phyloP scores from a whole-genome alignment of 2,329 filamentous ascomycete species.

The Amauroascus niger region DNA sequence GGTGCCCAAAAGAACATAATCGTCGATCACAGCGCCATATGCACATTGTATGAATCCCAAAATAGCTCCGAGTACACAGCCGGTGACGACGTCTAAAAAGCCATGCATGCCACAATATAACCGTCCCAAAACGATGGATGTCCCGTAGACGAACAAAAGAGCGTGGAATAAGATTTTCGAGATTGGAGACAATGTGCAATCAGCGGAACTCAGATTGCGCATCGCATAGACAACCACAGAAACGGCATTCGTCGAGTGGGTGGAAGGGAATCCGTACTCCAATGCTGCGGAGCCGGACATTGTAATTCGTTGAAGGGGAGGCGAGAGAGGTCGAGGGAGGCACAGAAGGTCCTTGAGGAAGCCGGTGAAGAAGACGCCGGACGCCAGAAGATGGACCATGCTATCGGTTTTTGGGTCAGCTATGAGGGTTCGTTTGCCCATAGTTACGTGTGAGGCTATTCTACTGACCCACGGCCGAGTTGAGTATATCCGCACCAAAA shows the following conservation, averaged over 20 bases:
- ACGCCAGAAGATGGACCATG: constrained; percentile 61
- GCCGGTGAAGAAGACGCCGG: constrained; percentile 77
- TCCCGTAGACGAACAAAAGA: constrained; percentile 71
- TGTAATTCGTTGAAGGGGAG: constrained; percentile 84
- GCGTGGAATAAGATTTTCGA: constrained; percentile 55
- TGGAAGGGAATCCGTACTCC: constrained; percentile 95
- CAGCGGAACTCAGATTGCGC: constrained; percentile 56
- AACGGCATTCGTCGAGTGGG: constrained; percentile 92
- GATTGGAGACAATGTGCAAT: constrained; percentile 51
- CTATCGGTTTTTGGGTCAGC: constrained; percentile 23
- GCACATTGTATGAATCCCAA: constrained; percentile 49
- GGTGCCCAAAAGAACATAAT: constrained; percentile 57
- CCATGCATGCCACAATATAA: constrained; percentile 99
- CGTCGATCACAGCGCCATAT: constrained; percentile 53
- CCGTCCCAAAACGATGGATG: constrained; percentile 80
- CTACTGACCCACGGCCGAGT: constrained; percentile 72
- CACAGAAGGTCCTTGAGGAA: constrained; percentile 93
- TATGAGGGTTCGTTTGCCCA: constrained; percentile 5
- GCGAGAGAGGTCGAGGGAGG: constrained; percentile 80
- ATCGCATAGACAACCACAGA: constrained; percentile 83
- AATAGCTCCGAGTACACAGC: constrained; percentile 63
- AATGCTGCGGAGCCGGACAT: constrained; percentile 80
- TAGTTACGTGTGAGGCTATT: background rate
- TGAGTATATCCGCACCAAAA: constrained; percentile 91
- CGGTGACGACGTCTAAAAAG: constrained; percentile 79